A percentile compares a stretch with the other conserved stretches of the same genome.
These are phyloP conservation scores for Fonsecaea pedrosoi DNA, from an alignment of 2,329 filamentous ascomycete genomes.

Conservation along the genomic window DNA sequence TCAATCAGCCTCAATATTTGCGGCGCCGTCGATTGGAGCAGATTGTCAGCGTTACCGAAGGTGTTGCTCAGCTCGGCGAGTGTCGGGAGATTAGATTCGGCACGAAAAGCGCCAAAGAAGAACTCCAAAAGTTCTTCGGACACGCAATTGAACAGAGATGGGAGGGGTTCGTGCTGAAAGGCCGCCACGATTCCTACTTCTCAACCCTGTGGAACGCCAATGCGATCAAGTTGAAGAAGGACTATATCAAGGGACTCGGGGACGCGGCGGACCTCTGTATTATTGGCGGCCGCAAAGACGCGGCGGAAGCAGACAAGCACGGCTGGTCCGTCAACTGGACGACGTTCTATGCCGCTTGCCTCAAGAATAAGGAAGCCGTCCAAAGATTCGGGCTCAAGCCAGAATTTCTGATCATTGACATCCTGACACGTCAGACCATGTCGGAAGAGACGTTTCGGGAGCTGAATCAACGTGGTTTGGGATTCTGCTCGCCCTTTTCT, in stretches of 20 bases:
- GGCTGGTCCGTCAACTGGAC: conserved; percentile 72
- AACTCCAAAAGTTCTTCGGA: conserved; percentile 70
- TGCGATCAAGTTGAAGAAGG: conserved; percentile 86
- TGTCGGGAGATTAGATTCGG: conserved; percentile 72
- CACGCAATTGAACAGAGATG: conserved; percentile 68
- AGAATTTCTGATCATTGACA: conserved; percentile 70
- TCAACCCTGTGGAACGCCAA: conserved; percentile 54
- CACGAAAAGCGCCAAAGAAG: conserved; percentile 57
- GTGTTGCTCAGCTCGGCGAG: conserved; percentile 70
- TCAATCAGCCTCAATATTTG: conserved; percentile 54
- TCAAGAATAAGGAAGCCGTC: conserved; percentile 70
- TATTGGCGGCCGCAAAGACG: conserved; percentile 75
- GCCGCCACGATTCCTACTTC: conserved; percentile 77
- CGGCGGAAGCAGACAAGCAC: conserved; percentile 65
- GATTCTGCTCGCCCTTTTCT: conserved; percentile 50
- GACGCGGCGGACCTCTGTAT: conserved; percentile 84
- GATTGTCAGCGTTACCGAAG: conserved; percentile 62
- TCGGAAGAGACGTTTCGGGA: conserved; percentile 59
- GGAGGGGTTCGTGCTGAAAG: conserved; percentile 84
- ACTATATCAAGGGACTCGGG: conserved; percentile 77
- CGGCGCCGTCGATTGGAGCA: conserved; percentile 62
- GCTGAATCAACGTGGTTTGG: conserved; percentile 58
- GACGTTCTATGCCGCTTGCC: conserved; percentile 78
- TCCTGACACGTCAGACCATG: conserved; percentile 60
- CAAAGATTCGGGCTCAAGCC: conserved; percentile 59